Evolutionary conservation across 2,329 filamentous ascomycete species (phyloP).

Genomic region (Magnaporthales sp.): DNA sequence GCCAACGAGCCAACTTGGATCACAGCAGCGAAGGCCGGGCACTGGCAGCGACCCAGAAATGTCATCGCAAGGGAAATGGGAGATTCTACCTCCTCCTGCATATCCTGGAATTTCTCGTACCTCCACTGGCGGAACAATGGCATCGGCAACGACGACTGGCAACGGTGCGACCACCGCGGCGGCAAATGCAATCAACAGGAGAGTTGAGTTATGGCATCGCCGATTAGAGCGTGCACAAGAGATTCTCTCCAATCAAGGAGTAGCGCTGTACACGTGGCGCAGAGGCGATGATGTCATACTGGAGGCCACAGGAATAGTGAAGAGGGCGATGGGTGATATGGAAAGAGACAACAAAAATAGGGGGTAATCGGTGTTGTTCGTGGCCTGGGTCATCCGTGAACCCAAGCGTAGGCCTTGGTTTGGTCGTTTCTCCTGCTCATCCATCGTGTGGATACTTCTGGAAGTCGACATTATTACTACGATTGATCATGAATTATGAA

Average conservation of each 20-base stretch:
- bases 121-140: slow-evolving; percentile 4
- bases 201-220: slow-evolving; percentile 63
- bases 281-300: slow-evolving; percentile 60
- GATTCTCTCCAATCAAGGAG: slow-evolving; percentile 52
- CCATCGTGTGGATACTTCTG: background rate
- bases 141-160: background rate
- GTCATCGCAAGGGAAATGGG: background rate
- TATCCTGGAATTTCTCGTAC: background rate
- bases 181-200: slow-evolving; percentile 44
- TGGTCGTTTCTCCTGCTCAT: background rate
- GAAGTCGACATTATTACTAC: background rate
- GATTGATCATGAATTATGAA: background rate
- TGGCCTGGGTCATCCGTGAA: background rate
- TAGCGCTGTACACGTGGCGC: slow-evolving; percentile 65
- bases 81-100: background rate
- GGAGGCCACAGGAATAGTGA: slow-evolving; percentile 58
- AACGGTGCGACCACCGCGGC: slow-evolving; percentile 1
- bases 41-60: background rate
- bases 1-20: slow-evolving; percentile 9
- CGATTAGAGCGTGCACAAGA: slow-evolving; percentile 57
- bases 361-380: background rate
- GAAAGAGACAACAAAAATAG: background rate
- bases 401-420: background rate
- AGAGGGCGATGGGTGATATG: slow-evolving; percentile 36
- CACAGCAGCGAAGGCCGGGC: background rate